These are phyloP conservation scores for Zygosaccharomyces pseudobailii DNA, from an alignment of 1,139 yeast genomes.

Conservation along the genomic window DNA sequence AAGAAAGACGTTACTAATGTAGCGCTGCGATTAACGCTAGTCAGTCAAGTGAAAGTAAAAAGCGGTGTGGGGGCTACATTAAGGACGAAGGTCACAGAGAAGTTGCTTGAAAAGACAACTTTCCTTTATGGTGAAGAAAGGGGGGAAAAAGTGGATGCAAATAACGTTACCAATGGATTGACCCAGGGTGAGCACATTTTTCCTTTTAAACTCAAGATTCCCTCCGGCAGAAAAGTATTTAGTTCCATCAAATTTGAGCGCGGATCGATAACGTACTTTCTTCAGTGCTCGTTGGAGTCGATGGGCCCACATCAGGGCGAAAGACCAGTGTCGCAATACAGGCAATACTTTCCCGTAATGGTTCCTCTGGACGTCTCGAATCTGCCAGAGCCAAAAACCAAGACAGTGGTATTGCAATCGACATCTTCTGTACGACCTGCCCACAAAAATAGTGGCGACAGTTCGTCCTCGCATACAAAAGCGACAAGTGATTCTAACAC, in stretches of 20 bases:
- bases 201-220: constrained; percentile 77
- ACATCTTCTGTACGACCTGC: constrained; percentile 19
- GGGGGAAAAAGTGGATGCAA: constrained; percentile 22
- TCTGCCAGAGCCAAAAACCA: constrained; percentile 64
- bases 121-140: constrained; percentile 54
- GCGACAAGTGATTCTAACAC: constrained; percentile 19
- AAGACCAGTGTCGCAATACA: constrained; percentile 36
- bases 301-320: constrained; percentile 9
- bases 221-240: constrained; percentile 55
- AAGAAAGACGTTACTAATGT: constrained; percentile 54
- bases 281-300: constrained; percentile 51
- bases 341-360: constrained; percentile 53
- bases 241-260: constrained; percentile 80
- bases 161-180: constrained; percentile 40
- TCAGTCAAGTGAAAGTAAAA: constrained; percentile 55
- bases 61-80: constrained; percentile 33
- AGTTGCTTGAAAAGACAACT: constrained; percentile 60
- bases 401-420: constrained; percentile 54
- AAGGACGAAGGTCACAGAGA: constrained; percentile 36
- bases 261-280: constrained; percentile 68
- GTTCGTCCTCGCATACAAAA: constrained; percentile 22
- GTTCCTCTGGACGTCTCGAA: constrained; percentile 71
- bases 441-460: constrained; percentile 16
- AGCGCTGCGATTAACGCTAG: constrained; percentile 47
- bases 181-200: constrained; percentile 82